Conservation (phyloP, 306 rosid genomes). For the Begonia masoniana region DNA sequence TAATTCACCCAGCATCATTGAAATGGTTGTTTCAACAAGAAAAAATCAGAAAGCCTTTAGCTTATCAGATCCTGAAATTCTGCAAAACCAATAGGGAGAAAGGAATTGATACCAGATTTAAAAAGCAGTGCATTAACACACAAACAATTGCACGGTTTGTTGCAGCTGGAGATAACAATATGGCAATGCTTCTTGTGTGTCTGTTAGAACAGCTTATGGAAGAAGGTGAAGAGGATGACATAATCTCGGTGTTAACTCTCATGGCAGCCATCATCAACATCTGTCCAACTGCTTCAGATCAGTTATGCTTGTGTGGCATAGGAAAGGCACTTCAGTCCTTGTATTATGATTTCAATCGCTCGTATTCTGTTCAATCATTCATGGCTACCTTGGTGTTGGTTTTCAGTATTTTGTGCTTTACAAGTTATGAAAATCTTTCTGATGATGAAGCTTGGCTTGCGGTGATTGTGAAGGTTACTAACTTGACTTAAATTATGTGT, state of each 20-base stretch:
- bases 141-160: slow-evolving; percentile 57
- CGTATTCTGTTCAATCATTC: slow-evolving; percentile 28
- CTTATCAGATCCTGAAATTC: slow-evolving; percentile 58
- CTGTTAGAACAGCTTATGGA: slow-evolving; percentile 46
- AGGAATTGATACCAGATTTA: slow-evolving; percentile 17
- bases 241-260: slow-evolving; percentile 35
- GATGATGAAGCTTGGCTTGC: slow-evolving; percentile 60
- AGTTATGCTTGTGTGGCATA: slow-evolving; percentile 42
- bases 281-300: slow-evolving; percentile 50
- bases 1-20: slow-evolving; percentile 57
- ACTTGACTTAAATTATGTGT: background rate
- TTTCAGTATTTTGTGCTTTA: slow-evolving; percentile 42
- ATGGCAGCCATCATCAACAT: slow-evolving; percentile 30
- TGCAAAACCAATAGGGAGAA: slow-evolving; percentile 35
- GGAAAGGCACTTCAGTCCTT: slow-evolving; percentile 38
- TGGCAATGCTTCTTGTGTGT: slow-evolving; percentile 50
- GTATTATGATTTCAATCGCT: slow-evolving; percentile 19
- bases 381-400: slow-evolving; percentile 33
- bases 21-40: slow-evolving; percentile 94
- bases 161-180: slow-evolving; percentile 50
- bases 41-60: slow-evolving; percentile 31
- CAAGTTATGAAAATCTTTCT: slow-evolving; percentile 39
- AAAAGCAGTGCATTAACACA: slow-evolving; percentile 24
- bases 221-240: slow-evolving; percentile 44
- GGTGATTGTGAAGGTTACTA: slow-evolving; percentile 51